Conservation (phyloP, 2,329 filamentous ascomycete genomes). For the Xylaria digitata region DNA sequence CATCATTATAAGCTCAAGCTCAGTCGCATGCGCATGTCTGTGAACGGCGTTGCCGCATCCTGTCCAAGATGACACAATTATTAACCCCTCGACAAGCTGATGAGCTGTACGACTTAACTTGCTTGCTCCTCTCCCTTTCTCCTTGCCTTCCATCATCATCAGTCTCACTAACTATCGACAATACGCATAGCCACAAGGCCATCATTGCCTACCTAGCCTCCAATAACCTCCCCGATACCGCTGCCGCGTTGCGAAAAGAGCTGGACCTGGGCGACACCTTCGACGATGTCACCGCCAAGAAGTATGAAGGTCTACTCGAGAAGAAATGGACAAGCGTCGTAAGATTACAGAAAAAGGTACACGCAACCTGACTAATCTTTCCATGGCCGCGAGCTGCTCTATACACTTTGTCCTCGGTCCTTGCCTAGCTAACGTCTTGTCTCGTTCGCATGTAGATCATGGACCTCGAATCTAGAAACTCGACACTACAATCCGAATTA, state of each 20-base stretch:
- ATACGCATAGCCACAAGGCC: conserved; percentile 74
- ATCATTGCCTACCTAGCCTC: conserved; percentile 89
- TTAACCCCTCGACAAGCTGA: conserved; percentile 51
- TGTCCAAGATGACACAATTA: conserved; percentile 47
- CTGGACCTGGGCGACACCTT: conserved; percentile 77
- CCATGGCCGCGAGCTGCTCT: neutral
- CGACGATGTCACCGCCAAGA: conserved; percentile 85
- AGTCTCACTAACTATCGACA: conserved; percentile 17
- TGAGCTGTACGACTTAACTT: conserved; percentile 47
- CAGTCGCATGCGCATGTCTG: conserved; percentile 10
- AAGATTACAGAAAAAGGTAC: conserved; percentile 91
- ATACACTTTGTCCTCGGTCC: neutral
- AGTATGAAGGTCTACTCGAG: conserved; percentile 92
- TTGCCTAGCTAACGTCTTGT: conserved; percentile 18
- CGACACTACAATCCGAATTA: conserved; percentile 81
- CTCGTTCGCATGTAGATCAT: conserved; percentile 73
- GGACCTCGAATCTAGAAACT: conserved; percentile 84
- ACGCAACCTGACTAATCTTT: conserved; percentile 32
- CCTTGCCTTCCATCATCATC: neutral
- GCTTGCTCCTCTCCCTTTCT: neutral
- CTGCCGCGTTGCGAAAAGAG: conserved; percentile 79
- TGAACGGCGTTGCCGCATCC: conserved; percentile 8
- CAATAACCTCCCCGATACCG: conserved; percentile 75
- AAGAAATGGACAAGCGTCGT: conserved; percentile 99
- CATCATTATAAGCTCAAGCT: neutral